These are phyloP conservation scores for Porphyrellus cyaneotinctus DNA, from an alignment of 768 basidiomycete genomes.

Conservation along the genomic window DNA sequence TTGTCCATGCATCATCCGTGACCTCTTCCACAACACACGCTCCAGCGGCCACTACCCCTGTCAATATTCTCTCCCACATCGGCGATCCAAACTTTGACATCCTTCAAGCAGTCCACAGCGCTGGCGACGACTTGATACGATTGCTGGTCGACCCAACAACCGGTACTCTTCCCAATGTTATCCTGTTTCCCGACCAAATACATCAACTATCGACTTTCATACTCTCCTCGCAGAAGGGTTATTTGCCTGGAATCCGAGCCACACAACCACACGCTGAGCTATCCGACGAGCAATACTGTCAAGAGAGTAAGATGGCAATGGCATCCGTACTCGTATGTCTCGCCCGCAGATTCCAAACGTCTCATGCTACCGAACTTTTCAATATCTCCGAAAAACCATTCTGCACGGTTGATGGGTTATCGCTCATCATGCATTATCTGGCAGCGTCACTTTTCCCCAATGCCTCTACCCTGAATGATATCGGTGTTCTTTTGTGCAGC, in stretches of 20 bases:
- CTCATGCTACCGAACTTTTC: conserved; percentile 23
- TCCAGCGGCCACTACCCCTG: conserved; percentile 18
- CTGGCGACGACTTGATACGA: conserved; percentile 32
- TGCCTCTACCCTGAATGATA: conserved; percentile 47
- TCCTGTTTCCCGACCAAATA: conserved; percentile 41
- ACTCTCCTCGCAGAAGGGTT: conserved; percentile 34
- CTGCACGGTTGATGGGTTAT: conserved; percentile 34
- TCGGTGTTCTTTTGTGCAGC: conserved; percentile 45
- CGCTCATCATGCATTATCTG: conserved; percentile 46
- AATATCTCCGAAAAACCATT: conserved; percentile 26
- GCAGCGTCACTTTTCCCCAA: conserved; percentile 42
- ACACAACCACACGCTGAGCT: conserved; percentile 20
- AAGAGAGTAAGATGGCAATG: conserved; percentile 31
- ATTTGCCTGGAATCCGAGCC: conserved; percentile 33
- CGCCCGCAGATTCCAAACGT: conserved; percentile 41
- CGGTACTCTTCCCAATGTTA: conserved; percentile 39
- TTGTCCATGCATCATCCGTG: conserved; percentile 19
- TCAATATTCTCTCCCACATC: conserved; percentile 24
- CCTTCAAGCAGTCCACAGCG: conserved; percentile 32
- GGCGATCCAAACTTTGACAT: conserved; percentile 35
- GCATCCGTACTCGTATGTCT: conserved; percentile 42
- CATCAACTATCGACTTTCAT: conserved; percentile 33
- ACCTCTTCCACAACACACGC: conserved; percentile 19
- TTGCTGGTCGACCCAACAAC: conserved; percentile 34
- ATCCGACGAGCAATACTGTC: conserved; percentile 24